Percentiles rank a stretch among this genome's conserved stretches.
Conservation (phyloP, 2,329 filamentous ascomycete genomes). For the Diplodia sapinea region DNA sequence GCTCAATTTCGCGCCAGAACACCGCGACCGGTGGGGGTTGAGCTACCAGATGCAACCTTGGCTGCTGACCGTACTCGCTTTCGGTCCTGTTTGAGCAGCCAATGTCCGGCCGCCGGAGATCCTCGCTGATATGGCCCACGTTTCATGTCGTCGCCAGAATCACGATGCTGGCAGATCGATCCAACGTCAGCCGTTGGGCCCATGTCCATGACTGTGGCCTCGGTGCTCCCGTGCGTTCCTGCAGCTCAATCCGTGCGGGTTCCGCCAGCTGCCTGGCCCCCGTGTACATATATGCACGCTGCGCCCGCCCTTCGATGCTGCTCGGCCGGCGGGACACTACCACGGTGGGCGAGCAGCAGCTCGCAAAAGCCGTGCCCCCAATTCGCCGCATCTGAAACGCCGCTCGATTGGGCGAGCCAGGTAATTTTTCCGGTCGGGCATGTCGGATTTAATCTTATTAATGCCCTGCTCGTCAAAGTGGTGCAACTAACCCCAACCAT, state of each 20-base stretch:
- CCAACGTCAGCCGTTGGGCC: constrained; percentile 30
- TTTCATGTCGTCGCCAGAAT: constrained; percentile 18
- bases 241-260: constrained; percentile 23
- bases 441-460: constrained; percentile 30
- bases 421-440: constrained; percentile 25
- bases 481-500: constrained; percentile 28
- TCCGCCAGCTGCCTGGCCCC: background rate
- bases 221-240: constrained; percentile 31
- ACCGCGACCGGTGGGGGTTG: constrained; percentile 17
- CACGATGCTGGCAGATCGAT: constrained; percentile 30
- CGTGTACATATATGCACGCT: constrained; percentile 12
- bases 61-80: constrained; percentile 25
- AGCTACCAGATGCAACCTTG: constrained; percentile 28
- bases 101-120: constrained; percentile 22
- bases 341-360: too few species aligned
- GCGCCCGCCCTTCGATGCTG: background rate
- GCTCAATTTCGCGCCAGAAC: constrained; percentile 10
- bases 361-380: too few species aligned
- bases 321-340: background rate
- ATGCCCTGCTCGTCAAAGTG: constrained; percentile 28
- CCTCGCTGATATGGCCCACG: background rate
- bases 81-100: constrained; percentile 4
- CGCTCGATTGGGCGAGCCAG: constrained; percentile 10
- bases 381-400: constrained; percentile 13
- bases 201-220: constrained; percentile 28